These are phyloP conservation scores for Nakaseomyces sp. DNA, from an alignment of 1,139 yeast species.

Conservation along the genomic window DNA sequence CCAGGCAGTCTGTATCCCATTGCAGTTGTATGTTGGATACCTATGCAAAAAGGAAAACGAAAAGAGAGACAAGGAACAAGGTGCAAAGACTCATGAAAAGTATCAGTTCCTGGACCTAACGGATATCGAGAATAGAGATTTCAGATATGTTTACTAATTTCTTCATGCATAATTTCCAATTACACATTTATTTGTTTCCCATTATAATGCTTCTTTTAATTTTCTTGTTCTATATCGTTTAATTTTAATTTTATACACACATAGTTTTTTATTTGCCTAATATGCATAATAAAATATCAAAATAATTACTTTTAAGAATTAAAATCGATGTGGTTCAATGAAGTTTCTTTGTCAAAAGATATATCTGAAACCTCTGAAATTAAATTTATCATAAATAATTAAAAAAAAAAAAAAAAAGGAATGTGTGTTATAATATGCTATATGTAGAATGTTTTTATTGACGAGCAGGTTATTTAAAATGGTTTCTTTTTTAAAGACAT, in stretches of 20 bases:
- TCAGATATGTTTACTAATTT: constrained; percentile 38
- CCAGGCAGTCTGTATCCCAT: constrained; percentile 33
- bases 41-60: constrained; percentile 36
- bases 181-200: background rate
- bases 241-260: background rate
- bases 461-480: background rate
- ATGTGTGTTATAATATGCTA: background rate
- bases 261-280: background rate
- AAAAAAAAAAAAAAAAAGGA: background rate
- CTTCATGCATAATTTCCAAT: background rate
- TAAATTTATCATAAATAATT: too few species aligned
- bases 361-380: too few species aligned
- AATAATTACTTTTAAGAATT: too few species aligned
- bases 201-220: background rate
- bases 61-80: constrained; percentile 35
- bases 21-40: constrained; percentile 33
- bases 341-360: too few species aligned
- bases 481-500: constrained; percentile 15
- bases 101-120: constrained; percentile 58
- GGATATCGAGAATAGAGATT: constrained; percentile 55
- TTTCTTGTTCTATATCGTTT: background rate
- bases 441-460: background rate
- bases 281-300: background rate
- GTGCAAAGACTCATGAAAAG: constrained; percentile 19
- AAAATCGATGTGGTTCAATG: too few species aligned